Evolutionary conservation across 306 rosid genomes (phyloP), one percentile per base, ranked within the genome.

Genomic region (Luffa acutangula): DNA sequence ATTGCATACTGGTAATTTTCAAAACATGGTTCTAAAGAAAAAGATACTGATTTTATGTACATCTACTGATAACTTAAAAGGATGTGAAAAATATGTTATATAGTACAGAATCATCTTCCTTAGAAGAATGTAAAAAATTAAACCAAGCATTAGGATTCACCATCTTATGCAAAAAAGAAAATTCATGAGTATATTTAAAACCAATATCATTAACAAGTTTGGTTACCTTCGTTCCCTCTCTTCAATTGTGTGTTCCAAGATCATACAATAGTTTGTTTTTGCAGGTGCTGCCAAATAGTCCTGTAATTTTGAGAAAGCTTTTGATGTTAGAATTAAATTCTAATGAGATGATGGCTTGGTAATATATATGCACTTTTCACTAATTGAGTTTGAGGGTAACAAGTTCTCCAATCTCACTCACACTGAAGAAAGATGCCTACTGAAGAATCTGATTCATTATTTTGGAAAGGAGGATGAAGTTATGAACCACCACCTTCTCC

Each of bases 211-310:
- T 20, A 36, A 76, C 81, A 64, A 74, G n/a, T 34, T 65, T 60
- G 75, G 87, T 90, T 91, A 96, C 99, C 99, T 96, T 86, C 98
- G 99, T 84, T 93, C 99, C 92, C 98, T 93, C 94, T 96, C 99
- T 8, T 98, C 97, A 82, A 93, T 85, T 75, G 99, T 93, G 83
- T 96, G 99, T 82, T 96, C 99, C 85, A 96, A 84, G 89, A 96
- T 91, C 83, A 91, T 91, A 87, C 80, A 86, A 86, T 96, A 96
- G 92, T 96, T 97, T 80, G 86, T 96, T 56, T 98, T 93, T 70
- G 88, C 66, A 79, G 88, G 94, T 53, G 91, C 80, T 78, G 93
- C 97, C 84, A 96, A 78, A 89, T 96, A 96, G 86, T 96, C 99
- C 98, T 96, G 93, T 57, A 84, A 90, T 76, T 76, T 60, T 79